These are phyloP conservation scores for Arthrobotrys entomopaga DNA, from an alignment of 2,329 filamentous ascomycete genomes.

Conservation along the genomic window DNA sequence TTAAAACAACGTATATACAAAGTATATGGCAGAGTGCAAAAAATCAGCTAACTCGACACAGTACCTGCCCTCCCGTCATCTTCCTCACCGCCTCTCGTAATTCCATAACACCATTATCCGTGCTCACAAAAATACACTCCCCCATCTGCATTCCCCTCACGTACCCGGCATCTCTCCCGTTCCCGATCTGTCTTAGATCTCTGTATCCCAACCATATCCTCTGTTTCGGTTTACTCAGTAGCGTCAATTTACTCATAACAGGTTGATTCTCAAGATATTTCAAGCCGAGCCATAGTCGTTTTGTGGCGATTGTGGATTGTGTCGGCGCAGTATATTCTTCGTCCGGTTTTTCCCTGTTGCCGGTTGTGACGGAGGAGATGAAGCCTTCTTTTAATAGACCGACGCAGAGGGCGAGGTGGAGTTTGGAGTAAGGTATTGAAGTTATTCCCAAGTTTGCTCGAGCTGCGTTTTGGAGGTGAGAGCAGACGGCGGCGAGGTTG, in stretches of 20 bases:
- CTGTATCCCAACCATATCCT: conserved; percentile 73
- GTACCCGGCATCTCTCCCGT: conserved; percentile 74
- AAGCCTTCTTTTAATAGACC: conserved; percentile 85
- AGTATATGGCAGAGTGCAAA: neutral
- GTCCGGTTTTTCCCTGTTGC: conserved; percentile 67
- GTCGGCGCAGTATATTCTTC: conserved; percentile 72
- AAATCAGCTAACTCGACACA: conserved; percentile 71
- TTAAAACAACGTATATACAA: conserved; percentile 23
- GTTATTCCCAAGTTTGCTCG: conserved; percentile 85
- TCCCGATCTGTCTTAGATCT: conserved; percentile 73
- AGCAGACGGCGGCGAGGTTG: conserved; percentile 82
- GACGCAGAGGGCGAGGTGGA: conserved; percentile 79
- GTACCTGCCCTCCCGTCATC: conserved; percentile 80
- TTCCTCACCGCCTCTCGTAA: conserved; percentile 81
- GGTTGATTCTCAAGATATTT: conserved; percentile 89
- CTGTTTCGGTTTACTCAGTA: conserved; percentile 79
- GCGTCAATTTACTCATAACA: conserved; percentile 74
- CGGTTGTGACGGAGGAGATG: conserved; percentile 79
- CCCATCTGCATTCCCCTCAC: conserved; percentile 80
- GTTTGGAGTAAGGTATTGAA: conserved; percentile 80
- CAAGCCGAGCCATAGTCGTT: conserved; percentile 85
- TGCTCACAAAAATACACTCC: conserved; percentile 83
- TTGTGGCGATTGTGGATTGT: conserved; percentile 74
- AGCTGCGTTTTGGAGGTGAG: conserved; percentile 89
- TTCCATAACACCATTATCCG: conserved; percentile 81